Percentiles rank a stretch among this genome's conserved stretches.
phyloP scores from a whole-genome alignment of 2,329 filamentous ascomycete genomes.

The Colletotrichum salicis region DNA sequence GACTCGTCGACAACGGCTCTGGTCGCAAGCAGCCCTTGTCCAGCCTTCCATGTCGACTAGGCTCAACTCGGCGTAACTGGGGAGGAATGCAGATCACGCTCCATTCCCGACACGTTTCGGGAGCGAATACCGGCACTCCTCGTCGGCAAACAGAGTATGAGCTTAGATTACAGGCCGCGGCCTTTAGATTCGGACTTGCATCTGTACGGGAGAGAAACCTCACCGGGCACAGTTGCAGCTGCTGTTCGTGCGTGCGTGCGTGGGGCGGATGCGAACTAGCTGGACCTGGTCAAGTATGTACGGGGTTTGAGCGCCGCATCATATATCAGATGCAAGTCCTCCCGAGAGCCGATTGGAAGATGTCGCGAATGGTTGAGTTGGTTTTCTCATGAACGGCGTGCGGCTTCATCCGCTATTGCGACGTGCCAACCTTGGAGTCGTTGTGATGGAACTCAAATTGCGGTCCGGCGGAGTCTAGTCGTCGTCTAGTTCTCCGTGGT shows the following conservation, averaged over 20 bases:
- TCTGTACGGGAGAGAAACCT: background rate
- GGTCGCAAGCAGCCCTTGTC: background rate
- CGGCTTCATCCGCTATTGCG: background rate
- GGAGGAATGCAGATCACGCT: constrained; percentile 13
- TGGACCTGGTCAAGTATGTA: background rate
- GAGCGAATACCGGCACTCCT: constrained; percentile 16
- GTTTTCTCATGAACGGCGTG: background rate
- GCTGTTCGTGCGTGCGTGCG: background rate
- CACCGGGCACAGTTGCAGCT: background rate
- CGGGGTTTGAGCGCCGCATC: background rate
- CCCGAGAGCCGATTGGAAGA: background rate
- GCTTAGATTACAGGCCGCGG: background rate
- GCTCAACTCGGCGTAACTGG: constrained; percentile 7
- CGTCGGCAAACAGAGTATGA: background rate
- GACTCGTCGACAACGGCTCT: background rate
- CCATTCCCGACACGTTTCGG: constrained; percentile 13
- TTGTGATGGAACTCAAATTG: background rate
- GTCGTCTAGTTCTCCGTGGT: background rate
- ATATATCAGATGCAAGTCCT: background rate
- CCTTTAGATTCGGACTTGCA: background rate
- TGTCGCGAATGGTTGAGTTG: background rate
- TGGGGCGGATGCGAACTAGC: constrained; percentile 2
- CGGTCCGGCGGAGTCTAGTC: background rate
- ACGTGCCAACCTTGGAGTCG: background rate
- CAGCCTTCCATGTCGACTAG: background rate